Evolutionary conservation across 2,329 filamentous ascomycete species (phyloP), one percentile per base, ranked within the genome.

Genomic region (Talaromyces sp.): DNA sequence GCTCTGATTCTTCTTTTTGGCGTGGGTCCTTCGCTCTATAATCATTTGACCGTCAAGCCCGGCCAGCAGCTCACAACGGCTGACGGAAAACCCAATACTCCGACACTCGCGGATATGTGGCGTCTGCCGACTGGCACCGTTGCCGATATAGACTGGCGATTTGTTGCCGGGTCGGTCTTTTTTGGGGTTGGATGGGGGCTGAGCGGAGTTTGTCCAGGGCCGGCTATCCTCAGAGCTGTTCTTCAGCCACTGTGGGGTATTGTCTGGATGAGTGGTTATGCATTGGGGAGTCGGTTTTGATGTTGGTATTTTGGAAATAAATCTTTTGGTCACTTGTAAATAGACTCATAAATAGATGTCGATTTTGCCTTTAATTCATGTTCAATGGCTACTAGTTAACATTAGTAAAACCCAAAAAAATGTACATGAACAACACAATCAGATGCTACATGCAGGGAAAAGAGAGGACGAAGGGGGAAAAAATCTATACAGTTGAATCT

Each of bases 141-240:
- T 14, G 72, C 72, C 19, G 80, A 82, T 63, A 77, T 80, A 12
- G 78, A 83, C 65, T 75, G 71, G 71, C 76, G 72, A 43, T 81
- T 83, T 64, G 64, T 83, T 12, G 65, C 72, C 2, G 81, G 81
- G 1, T 76, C 79, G 3, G 72, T 70, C 21, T 71, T 73, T 1
- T 84, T 83, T 67, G 81, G 81, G 0, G 56, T 82, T 27, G 80
- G 77, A 0, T 84, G 81, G 81, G 81, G 81, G 0, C 63, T 81
- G 61, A 72, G 70, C 12, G 81, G 81, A 1, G 75, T 79, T 1
- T 83, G 81, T 67, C 81, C 81, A 11, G 81, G 81, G 0, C 80
- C 81, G 9, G 80, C 78, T 0, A 68, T 81, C 17, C 61, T 83
- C 65, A 76, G 80, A 51, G 68, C 76, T 24, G 66, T 80, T 17